Evolutionary conservation across 306 rosid species (phyloP), one percentile per base, ranked within the genome.

Genomic region (Acacia acuminata): DNA sequence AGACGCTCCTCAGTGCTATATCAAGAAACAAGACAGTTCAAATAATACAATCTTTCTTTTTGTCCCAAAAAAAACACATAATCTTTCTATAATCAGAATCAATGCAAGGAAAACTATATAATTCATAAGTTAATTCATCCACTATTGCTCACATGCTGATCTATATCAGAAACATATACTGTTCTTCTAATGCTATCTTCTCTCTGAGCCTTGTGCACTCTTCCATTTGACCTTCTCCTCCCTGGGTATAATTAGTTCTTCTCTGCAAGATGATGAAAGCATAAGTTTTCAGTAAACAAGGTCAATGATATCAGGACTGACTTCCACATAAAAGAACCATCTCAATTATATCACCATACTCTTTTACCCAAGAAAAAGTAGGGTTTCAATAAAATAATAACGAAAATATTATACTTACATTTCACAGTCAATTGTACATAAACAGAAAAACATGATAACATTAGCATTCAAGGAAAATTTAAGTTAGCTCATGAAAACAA

Each of bases 101-200:
- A 24, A 32, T 11, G 61, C 45, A 58, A 30, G 15, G 47, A 30
- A 68, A 50, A 80, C 65, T 68, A 44, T 34, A 22, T 9, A 42
- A 55, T 56, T 64, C 17, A 15, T 36, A 77, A 9, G 22, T 55
- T 69, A 75, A 51, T 36, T 30, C 56, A 58, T 32, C 17, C 38
- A 63, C 7, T 42, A 65, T 42, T 42, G 30, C 89, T 82, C 76
- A 92, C 97, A 78, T 89, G 94, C 86, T 93, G 93, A 86, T 93
- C 95, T 75, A 93, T 89, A 84, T 93, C 94, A 86, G 95, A 93
- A 72, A 93, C 97, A 87, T 93, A 93, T 64, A 93, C 92, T 0
- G 94, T 91, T 79, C 97, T 85, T 76, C 89, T 87, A 77, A 91
- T 74, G 77, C 92, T 91, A 78, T 86, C 90, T 72, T 91, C 95